Evolutionary conservation across 2,329 filamentous ascomycete genomes (phyloP).

Genomic region (Colletotrichum sp.): DNA sequence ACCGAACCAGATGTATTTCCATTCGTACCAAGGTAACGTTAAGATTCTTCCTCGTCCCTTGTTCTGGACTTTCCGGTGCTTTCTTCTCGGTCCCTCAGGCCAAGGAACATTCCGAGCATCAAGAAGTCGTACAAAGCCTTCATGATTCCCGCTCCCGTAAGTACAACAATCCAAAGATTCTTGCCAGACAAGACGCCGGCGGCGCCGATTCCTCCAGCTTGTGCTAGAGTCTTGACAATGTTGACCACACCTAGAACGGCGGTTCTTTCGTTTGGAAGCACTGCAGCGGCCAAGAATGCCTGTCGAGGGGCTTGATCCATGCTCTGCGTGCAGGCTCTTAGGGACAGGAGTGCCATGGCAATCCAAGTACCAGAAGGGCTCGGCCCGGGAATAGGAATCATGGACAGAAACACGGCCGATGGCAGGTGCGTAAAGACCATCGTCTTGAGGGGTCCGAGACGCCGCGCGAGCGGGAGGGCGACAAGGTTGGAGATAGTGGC

Average conservation of each 20-base stretch:
- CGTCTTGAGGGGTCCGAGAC: conserved; percentile 69
- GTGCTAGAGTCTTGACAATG: conserved; percentile 68
- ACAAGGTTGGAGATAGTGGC: conserved; percentile 55
- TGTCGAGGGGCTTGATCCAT: conserved; percentile 76
- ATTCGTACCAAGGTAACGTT: neutral
- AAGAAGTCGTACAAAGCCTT: conserved; percentile 67
- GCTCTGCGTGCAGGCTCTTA: conserved; percentile 64
- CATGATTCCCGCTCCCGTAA: conserved; percentile 65
- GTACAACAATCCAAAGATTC: conserved; percentile 64
- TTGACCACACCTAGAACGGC: conserved; percentile 75
- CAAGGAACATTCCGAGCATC: conserved; percentile 53
- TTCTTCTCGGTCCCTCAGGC: conserved; percentile 29
- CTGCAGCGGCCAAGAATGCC: conserved; percentile 70
- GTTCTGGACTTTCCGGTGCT: conserved; percentile 17
- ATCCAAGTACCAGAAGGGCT: conserved; percentile 45
- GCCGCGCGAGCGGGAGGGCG: conserved; percentile 57
- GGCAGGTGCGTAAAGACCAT: conserved; percentile 80
- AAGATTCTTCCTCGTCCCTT: conserved; percentile 4
- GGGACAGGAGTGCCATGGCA: conserved; percentile 63
- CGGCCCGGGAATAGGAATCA: conserved; percentile 60
- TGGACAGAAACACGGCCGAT: conserved; percentile 65
- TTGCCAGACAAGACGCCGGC: conserved; percentile 66
- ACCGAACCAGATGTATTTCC: neutral
- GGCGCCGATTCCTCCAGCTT: conserved; percentile 65
- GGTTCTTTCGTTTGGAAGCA: conserved; percentile 69